These are phyloP conservation scores for Euphorbia pulcherrima DNA, from an alignment of 345 rosid genomes.

Conservation along the genomic window DNA sequence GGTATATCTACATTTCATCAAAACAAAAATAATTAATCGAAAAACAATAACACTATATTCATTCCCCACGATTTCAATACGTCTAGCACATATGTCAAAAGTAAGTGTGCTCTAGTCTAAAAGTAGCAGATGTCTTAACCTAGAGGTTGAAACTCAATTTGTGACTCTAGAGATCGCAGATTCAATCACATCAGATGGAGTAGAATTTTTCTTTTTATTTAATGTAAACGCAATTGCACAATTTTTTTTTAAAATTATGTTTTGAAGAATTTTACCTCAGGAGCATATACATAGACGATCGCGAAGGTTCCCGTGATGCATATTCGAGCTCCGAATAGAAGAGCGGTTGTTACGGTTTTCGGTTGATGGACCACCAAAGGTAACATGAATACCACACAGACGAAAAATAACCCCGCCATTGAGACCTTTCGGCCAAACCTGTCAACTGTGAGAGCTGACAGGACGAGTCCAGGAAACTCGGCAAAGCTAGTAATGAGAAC, in stretches of 20 bases:
- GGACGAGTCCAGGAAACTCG: slow-evolving; percentile 82
- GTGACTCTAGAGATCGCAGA: no score
- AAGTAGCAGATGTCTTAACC: no score
- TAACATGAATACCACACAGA: slow-evolving; percentile 57
- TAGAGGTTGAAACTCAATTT: no score
- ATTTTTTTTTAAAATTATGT: no score
- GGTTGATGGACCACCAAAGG: slow-evolving; percentile 72
- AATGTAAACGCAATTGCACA: no score
- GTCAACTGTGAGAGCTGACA: slow-evolving; percentile 75
- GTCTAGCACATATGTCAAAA: background rate
- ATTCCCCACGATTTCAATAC: background rate
- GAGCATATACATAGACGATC: slow-evolving; percentile 71
- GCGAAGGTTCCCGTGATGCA: slow-evolving; percentile 81
- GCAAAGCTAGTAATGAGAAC: slow-evolving; percentile 84
- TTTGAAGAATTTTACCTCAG: slow-evolving; percentile 50
- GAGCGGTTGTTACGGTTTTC: slow-evolving; percentile 51
- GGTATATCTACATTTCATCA: slow-evolving; percentile 51
- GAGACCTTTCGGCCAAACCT: slow-evolving; percentile 76
- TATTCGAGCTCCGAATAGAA: slow-evolving; percentile 75
- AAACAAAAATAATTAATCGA: background rate
- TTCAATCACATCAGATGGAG: no score
- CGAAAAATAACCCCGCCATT: slow-evolving; percentile 72
- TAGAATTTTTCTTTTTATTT: no score
- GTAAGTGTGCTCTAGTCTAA: background rate
- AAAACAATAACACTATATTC: background rate